Evolutionary conservation across 371 early-diverging fungal genomes (phyloP), one percentile per base, ranked within the genome.

Genomic region (Synchytrium microbalum): DNA sequence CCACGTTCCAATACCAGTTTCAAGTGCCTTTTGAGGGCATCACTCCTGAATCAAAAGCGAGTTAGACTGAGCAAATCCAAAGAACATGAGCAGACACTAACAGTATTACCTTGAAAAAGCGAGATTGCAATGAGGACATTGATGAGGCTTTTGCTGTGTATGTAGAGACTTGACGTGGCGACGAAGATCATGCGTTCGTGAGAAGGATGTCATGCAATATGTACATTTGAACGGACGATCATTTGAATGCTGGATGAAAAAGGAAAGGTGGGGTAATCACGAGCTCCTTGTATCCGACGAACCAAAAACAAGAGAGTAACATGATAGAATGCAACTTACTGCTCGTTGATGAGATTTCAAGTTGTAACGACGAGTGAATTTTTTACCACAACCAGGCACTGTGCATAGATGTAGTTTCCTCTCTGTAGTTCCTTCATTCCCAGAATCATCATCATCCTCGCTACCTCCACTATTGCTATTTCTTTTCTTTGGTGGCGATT

Each of bases 131-230:
- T 28, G 56, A 8, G 56, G 56, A 28, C 56, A 55, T 55, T 8
- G 5, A 28, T 25, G 28, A 8, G 56, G 56, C 24, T 24, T 8
- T 13, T n/a, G 23, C 25, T 24, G 13, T 8, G 56, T 25, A 28
- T 55, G 56, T 24, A 55, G 24, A 5, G 56, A 46, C 13, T 24
- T n/a, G 56, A 55, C 10, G 23, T 55, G 56, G 10, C 56, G n/a
- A 13, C 27, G 56, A 8, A 55, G 24, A 55, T 55, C 56, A 55
- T 55, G 56, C 8, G n/a, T 55, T 10, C 56, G 56, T 5, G 56
- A n/a, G 23, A 55, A 55, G 13, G 56, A n/a, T 23, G 56, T 8
- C 24, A 10, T 23, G 56, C 56, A 55, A 24, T 55, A 24, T 13
- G 8, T 8, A 24, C 56, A 55, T n/a, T 25, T 5, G 56, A 25